Evolutionary conservation across 495 filamentous ascomycete species (phyloP).

Genomic region (Daldinia caldariorum): DNA sequence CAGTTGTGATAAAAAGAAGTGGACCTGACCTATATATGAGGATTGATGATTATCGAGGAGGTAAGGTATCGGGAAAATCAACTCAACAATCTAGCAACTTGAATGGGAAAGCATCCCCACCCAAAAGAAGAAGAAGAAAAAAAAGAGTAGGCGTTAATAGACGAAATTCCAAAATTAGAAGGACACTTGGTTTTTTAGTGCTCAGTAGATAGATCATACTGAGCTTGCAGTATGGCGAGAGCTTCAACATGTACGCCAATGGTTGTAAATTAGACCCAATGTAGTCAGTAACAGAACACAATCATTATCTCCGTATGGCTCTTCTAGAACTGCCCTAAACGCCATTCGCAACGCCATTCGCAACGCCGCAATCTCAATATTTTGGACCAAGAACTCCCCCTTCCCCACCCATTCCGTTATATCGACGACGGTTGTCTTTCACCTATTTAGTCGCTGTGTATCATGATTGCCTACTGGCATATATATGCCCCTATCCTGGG

Average conservation of each 20-base stretch:
- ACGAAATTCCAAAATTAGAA: not conserved
- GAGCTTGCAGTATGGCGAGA: not conserved
- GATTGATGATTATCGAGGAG: slow-evolving; percentile 1
- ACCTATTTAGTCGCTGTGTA: slow-evolving; percentile 3
- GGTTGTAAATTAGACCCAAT: not conserved
- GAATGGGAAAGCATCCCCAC: not conserved
- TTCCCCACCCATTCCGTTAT: too few species aligned
- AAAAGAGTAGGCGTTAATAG: slow-evolving; percentile 5
- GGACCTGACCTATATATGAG: not conserved
- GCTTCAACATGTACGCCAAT: not conserved
- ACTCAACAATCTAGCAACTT: slow-evolving; percentile 15
- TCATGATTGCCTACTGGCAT: slow-evolving; percentile 25
- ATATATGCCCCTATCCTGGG: slow-evolving; percentile 33
- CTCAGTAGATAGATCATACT: not conserved
- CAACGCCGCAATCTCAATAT: not conserved
- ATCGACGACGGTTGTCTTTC: slow-evolving; percentile 1
- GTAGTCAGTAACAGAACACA: too few species aligned
- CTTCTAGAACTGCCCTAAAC: not conserved
- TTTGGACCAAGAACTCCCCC: slow-evolving; percentile 11
- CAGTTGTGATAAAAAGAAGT: not conserved
- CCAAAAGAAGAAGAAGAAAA: too few species aligned
- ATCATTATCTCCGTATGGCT: not conserved
- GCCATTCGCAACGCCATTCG: slow-evolving; percentile 11
- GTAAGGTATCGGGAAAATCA: slow-evolving; percentile 13
- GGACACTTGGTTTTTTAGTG: not conserved